phyloP scores from a whole-genome alignment of 345 rosid species.

The Eucalyptus pumila region DNA sequence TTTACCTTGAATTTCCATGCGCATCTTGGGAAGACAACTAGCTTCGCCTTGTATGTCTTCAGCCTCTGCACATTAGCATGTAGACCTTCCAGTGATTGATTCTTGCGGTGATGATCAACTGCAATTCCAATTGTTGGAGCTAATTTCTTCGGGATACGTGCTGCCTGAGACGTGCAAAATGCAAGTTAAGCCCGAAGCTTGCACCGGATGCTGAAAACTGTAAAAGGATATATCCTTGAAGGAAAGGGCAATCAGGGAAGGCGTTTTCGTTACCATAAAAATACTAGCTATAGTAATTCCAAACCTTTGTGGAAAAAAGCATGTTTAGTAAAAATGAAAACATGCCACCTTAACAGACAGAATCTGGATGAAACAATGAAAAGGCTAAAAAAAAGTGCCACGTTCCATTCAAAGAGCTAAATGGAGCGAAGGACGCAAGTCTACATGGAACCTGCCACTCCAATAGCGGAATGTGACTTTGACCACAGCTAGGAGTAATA shows the following conservation, averaged over 20 bases:
- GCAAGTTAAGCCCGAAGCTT: background rate
- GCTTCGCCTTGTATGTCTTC: no score
- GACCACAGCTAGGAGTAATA: background rate
- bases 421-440: background rate
- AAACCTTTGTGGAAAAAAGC: no score
- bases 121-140: conserved; percentile 75
- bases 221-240: background rate
- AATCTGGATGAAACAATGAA: background rate
- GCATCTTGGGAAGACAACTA: no score
- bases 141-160: conserved; percentile 73
- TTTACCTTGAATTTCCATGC: no score
- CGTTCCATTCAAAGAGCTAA: background rate
- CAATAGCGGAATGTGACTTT: background rate
- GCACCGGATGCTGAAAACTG: background rate
- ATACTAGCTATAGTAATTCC: no score
- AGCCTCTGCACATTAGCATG: no score
- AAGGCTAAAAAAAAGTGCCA: background rate
- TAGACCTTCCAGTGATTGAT: no score
- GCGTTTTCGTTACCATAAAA: no score
- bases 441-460: background rate
- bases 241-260: no score
- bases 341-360: background rate
- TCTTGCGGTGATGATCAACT: conserved; percentile 74
- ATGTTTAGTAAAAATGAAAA: background rate
- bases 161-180: conserved; percentile 27